phyloP scores from a whole-genome alignment of 805 yeast genomes.

The Kuraishia borneana region DNA sequence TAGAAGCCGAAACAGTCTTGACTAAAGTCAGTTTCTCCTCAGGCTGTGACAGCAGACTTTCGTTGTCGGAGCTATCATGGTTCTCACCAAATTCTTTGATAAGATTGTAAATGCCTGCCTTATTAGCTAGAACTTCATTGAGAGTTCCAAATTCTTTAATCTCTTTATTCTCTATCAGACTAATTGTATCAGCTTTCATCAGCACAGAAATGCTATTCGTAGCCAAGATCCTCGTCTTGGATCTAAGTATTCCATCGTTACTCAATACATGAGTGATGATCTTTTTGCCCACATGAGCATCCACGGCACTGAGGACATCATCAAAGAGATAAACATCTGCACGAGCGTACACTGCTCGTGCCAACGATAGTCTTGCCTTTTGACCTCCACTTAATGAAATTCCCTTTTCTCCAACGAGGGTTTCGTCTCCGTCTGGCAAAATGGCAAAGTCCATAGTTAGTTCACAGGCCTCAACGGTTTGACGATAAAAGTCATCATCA shows the following conservation, averaged over 20 bases:
- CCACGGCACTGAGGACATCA: conserved; percentile 93
- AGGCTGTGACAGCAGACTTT: not conserved
- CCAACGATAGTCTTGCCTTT: conserved; percentile 88
- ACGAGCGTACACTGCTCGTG: conserved; percentile 91
- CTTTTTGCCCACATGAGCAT: conserved; percentile 91
- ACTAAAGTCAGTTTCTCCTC: not conserved
- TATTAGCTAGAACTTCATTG: conserved; percentile 20
- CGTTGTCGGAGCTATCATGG: not conserved
- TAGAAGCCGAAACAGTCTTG: not conserved
- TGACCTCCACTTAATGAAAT: conserved; percentile 96
- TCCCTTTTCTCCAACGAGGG: conserved; percentile 96
- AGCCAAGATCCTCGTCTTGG: conserved; percentile 44
- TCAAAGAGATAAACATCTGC: conserved; percentile 88
- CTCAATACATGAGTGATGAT: conserved; percentile 50
- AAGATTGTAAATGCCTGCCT: conserved; percentile 19
- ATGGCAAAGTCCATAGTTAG: conserved; percentile 65
- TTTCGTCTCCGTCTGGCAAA: conserved; percentile 81
- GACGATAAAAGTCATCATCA: conserved; percentile 72
- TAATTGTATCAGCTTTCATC: conserved; percentile 47
- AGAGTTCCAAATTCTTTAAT: conserved; percentile 48
- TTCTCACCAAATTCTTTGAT: conserved; percentile 24
- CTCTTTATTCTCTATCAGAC: conserved; percentile 40
- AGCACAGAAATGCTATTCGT: conserved; percentile 49
- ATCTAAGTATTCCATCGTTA: conserved; percentile 31
- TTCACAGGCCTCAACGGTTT: conserved; percentile 83